Evolutionary conservation across 2,329 filamentous ascomycete species (phyloP), one percentile per base, ranked within the genome.

Genomic region (Colletotrichum karsti): DNA sequence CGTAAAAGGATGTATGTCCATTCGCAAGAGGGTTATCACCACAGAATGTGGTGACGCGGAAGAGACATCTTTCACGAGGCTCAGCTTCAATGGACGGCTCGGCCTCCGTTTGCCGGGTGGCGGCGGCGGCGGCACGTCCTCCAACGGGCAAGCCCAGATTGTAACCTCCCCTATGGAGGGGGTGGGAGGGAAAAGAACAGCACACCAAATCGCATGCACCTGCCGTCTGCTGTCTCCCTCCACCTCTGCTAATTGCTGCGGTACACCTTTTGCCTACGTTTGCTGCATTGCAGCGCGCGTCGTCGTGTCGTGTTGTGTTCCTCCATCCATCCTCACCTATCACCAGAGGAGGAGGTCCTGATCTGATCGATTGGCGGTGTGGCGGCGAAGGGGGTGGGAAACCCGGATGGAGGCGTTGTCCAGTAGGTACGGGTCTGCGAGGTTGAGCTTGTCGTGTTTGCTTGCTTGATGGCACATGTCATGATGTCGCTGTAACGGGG

Each of bases 301-400:
- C n/a, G 18, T 13, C 37, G 56, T 56, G 33, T 24, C 22, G 22
- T 18, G 18, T n/a, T 22, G 22, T 28, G 13, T 8, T 54, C 50
- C 15, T 33, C 33, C 42, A 15, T 51, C 26, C 24, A 18, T 35
- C 20, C 24, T 9, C 12, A 18, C 33, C 37, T 51, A 46, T 24
- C 28, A 50, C 18, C 13, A 56, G 15, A 33, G 20, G 35, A 10
- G 50, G 15, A 33, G 20, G 35, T 10, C 42, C 20, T 44, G 39
- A 13, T 33, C 6, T 18, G 46, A 48, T 65, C 46, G 53, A 64
- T 64, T 64, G 53, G 60, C 64, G 65, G 60, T 63, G 64, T 56
- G 35, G 22, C 26, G 6, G 15, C 24, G 12, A 18, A 20, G 8
- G 18, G 7, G 12, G 22, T 26, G 35, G n/a, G 54, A n/a, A 33